Evolutionary conservation across 2,329 filamentous ascomycete genomes (phyloP).

Genomic region (Volutella citrinella): DNA sequence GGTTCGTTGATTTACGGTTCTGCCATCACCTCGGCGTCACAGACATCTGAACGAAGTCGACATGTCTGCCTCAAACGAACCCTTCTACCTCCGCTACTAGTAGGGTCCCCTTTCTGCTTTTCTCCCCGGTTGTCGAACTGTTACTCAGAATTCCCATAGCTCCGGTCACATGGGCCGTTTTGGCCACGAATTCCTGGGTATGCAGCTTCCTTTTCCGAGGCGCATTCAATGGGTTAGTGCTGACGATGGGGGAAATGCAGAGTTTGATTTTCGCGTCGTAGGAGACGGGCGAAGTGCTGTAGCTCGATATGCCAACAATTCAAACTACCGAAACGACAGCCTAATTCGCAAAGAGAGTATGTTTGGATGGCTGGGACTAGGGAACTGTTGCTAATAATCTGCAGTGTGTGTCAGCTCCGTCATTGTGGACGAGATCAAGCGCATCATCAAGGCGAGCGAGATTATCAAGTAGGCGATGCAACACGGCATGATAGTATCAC

Average conservation of each 20-base stretch:
- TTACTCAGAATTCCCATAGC: constrained; percentile 45
- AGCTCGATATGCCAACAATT: constrained; percentile 97
- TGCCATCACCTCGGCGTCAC: too few relatives aligned
- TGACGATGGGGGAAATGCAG: too few relatives aligned
- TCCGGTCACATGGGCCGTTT: constrained; percentile 97
- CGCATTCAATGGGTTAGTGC: too few relatives aligned
- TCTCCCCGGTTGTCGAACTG: neutral
- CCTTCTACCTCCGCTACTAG: constrained; percentile 98
- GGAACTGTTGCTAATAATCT: constrained; percentile 15
- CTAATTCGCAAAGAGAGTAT: constrained; percentile 98
- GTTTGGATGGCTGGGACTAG: too few relatives aligned
- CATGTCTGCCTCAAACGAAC: constrained; percentile 70
- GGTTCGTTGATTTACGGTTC: too few relatives aligned
- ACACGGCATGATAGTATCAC: neutral
- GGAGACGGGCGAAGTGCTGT: constrained; percentile 92
- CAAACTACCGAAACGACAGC: constrained; percentile 98
- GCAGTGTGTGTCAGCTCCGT: constrained; percentile 93
- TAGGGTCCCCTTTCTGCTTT: constrained; percentile 47
- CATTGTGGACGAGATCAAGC: constrained; percentile 90
- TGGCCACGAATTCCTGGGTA: constrained; percentile 96
- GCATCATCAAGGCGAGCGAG: constrained; percentile 94
- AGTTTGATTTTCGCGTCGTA: constrained; percentile 93
- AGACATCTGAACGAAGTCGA: constrained; percentile 16
- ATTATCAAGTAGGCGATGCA: constrained; percentile 76
- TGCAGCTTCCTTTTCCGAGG: constrained; percentile 9